Conservation (phyloP, 495 filamentous ascomycete species). For the Pyronema domesticum region DNA sequence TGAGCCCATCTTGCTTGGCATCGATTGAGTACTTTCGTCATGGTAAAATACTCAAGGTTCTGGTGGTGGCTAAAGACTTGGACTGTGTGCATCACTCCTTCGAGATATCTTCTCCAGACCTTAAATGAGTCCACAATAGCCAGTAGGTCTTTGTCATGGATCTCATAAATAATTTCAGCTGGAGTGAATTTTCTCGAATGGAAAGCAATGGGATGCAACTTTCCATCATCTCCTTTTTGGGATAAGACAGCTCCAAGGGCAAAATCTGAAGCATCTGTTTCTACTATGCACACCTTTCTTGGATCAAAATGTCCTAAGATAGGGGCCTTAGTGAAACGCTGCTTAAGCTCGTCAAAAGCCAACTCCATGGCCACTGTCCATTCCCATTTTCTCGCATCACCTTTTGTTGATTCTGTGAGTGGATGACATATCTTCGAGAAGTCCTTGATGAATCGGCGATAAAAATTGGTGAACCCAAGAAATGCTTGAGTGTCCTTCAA, state of each 20-base stretch:
- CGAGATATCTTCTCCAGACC: slow-evolving; percentile 19
- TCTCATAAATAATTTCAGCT: slow-evolving; percentile 7
- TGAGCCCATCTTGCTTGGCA: slow-evolving; percentile 1
- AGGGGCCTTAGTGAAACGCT: background rate
- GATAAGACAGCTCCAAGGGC: background rate
- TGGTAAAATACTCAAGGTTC: slow-evolving; percentile 21
- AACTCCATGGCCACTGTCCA: no score
- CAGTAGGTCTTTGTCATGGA: slow-evolving; percentile 5
- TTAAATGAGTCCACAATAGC: slow-evolving; percentile 16
- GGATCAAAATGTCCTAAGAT: slow-evolving; percentile 2
- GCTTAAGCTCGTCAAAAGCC: background rate
- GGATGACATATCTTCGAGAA: no score
- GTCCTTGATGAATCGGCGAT: no score
- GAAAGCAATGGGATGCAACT: slow-evolving; percentile 3
- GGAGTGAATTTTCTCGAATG: slow-evolving; percentile 1
- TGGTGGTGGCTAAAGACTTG: slow-evolving; percentile 16
- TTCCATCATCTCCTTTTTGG: background rate
- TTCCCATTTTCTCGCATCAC: no score
- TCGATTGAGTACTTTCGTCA: background rate
- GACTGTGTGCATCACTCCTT: slow-evolving; percentile 6
- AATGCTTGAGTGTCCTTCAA: no score
- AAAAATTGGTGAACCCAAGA: no score
- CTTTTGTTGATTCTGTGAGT: no score
- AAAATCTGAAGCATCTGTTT: slow-evolving; percentile 9
- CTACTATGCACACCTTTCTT: background rate